Evolutionary conservation across 2,329 filamentous ascomycete species (phyloP), one percentile per base, ranked within the genome.

Genomic region (Mariannaea elegans): DNA sequence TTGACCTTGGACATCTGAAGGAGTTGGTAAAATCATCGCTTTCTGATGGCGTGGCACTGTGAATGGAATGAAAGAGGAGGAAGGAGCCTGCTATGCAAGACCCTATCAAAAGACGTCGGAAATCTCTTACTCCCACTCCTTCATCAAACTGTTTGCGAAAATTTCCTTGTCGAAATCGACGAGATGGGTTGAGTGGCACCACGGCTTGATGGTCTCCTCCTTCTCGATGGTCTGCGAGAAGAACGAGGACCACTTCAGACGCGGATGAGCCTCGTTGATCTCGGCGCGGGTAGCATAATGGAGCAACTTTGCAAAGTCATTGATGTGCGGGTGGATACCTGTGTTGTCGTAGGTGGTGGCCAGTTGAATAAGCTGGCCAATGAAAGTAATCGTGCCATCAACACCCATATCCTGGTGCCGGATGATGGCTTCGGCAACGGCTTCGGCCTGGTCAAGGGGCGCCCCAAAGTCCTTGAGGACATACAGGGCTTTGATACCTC

Each of bases 361-460:
- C 42, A 91, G 72, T 73, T 91, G 88, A 44, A 91, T 80, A 51
- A 91, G 68, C 67, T 87, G 83, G 0, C 86, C 88, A 1, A 92
- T 69, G 3, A 84, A 81, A 0, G 88, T 87, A 53, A 91, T 86
- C 21, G 73, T 87, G 0, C 90, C 90, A 1, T 81, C 82, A 1
- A 83, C 80, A 2, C 90, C 89, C 1, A 91, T 76, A 72, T 93
- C 90, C 61, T 85, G 78, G 56, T 94, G 90, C 1, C 90, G 82
- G 63, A 92, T 88, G 61, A 93, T 87, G 8, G 89, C 86, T 70
- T 93, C 90, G 12, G 82, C 82, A 1, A 93, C 87, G 46, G 83
- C 84, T 72, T 93, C 90, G 1, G 88, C 87, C 72, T 92, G 88
- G 16, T 83, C 78, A 9, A 74, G 72, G 0, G 82, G 74, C 0